phyloP scores from a whole-genome alignment of 805 yeast species.

The Yarrowia yakushimensis region DNA sequence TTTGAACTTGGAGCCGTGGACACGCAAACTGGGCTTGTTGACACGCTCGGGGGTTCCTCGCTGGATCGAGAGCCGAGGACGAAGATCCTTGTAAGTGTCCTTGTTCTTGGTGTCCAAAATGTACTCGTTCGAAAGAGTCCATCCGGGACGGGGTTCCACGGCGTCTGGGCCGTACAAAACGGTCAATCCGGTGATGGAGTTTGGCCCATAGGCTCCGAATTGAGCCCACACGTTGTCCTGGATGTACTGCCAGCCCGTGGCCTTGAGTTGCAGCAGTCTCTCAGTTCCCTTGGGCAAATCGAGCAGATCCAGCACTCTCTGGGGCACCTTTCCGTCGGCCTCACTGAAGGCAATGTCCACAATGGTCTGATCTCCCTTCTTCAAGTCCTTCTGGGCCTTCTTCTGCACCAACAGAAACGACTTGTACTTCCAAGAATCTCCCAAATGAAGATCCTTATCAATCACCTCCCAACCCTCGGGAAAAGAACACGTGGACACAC shows the following conservation, averaged over 20 bases:
- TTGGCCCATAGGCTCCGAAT: slow-evolving; percentile 43
- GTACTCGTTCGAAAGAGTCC: slow-evolving; percentile 46
- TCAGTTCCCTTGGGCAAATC: background rate
- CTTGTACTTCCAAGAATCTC: slow-evolving; percentile 42
- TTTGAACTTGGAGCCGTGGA: slow-evolving; percentile 52
- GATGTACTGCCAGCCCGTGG: background rate
- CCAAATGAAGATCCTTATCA: slow-evolving; percentile 49
- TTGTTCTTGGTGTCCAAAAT: slow-evolving; percentile 27
- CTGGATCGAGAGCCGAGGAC: slow-evolving; percentile 11
- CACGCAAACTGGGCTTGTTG: slow-evolving; percentile 38
- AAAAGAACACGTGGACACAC: background rate
- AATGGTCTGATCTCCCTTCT: background rate
- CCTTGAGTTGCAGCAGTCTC: background rate
- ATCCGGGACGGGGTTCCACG: slow-evolving; percentile 71
- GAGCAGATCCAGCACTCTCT: background rate
- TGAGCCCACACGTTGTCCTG: slow-evolving; percentile 57
- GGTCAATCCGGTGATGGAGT: slow-evolving; percentile 56
- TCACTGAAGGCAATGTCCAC: slow-evolving; percentile 10
- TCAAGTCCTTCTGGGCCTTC: slow-evolving; percentile 28
- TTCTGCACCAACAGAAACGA: slow-evolving; percentile 41
- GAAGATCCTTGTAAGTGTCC: slow-evolving; percentile 13
- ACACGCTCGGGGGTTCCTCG: slow-evolving; percentile 26
- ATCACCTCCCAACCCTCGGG: slow-evolving; percentile 42
- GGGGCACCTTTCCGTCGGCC: background rate
- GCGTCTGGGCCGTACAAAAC: slow-evolving; percentile 70